Conservation (phyloP, 176 grass and related monocot genomes). For the Triticum dicoccoides region DNA sequence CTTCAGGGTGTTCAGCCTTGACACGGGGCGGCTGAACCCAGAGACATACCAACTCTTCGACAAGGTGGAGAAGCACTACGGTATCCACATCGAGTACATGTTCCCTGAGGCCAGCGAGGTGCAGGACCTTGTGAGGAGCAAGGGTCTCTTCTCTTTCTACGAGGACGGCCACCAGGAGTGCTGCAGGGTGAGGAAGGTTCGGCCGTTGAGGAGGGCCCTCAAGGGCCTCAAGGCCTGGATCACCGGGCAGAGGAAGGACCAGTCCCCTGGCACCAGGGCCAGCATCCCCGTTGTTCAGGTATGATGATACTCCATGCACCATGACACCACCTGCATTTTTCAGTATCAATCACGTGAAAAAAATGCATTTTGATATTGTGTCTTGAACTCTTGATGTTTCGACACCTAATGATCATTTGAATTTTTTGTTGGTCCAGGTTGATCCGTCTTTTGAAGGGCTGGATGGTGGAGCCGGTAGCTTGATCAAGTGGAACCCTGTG, state of each 20-base stretch:
- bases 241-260: conserved; percentile 94
- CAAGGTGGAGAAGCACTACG: conserved; percentile 88
- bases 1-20: conserved; percentile 92
- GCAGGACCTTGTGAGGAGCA: conserved; percentile 72
- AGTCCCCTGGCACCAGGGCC: conserved; percentile 82
- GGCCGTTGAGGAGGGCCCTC: conserved; percentile 69
- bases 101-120: conserved; percentile 86
- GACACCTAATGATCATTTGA: neutral
- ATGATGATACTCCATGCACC: neutral
- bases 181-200: conserved; percentile 89
- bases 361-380: neutral
- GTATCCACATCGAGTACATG: conserved; percentile 94
- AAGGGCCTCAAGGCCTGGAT: conserved; percentile 82
- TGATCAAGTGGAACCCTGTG: conserved; percentile 96
- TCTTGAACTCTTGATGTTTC: neutral
- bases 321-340: neutral
- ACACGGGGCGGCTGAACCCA: conserved; percentile 84
- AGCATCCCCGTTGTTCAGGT: conserved; percentile 84
- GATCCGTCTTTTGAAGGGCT: conserved; percentile 83
- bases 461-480: conserved; percentile 64
- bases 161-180: conserved; percentile 97
- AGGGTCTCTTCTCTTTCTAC: conserved; percentile 99
- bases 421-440: conserved; percentile 42
- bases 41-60: conserved; percentile 87
- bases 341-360: too few relatives aligned